Percentiles rank a stretch among this genome's conserved stretches.
These are phyloP conservation scores for Candida railenensis DNA, from an alignment of 805 yeast species.

Conservation along the genomic window DNA sequence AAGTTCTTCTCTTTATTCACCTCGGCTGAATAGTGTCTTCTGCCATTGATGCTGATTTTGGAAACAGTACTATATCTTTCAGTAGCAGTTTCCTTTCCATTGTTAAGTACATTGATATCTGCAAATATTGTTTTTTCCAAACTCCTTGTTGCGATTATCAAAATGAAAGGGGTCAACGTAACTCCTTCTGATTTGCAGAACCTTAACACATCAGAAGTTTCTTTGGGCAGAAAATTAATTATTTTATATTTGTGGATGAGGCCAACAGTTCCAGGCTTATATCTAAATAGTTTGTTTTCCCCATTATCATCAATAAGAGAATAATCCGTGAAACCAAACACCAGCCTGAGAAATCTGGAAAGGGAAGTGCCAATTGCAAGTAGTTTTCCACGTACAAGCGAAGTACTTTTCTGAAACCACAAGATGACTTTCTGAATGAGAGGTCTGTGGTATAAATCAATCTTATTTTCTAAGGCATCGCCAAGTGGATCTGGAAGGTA, in stretches of 20 bases:
- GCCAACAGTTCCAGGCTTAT: background rate
- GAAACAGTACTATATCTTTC: background rate
- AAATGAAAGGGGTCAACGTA: slow-evolving; percentile 22
- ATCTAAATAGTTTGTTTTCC: background rate
- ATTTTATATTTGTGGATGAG: slow-evolving; percentile 5
- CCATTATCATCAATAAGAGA: background rate
- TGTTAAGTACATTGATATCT: background rate
- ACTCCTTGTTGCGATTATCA: slow-evolving; percentile 13
- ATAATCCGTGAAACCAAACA: background rate
- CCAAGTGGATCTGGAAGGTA: background rate
- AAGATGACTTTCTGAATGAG: background rate
- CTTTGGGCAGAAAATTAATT: slow-evolving; percentile 12
- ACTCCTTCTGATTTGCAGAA: slow-evolving; percentile 13
- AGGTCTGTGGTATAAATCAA: slow-evolving; percentile 2
- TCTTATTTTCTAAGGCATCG: slow-evolving; percentile 1
- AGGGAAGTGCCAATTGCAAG: background rate
- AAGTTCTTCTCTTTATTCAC: background rate
- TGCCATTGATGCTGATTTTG: slow-evolving; percentile 12
- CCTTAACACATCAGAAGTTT: slow-evolving; percentile 9
- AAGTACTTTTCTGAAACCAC: background rate
- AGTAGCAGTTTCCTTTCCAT: background rate
- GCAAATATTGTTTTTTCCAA: slow-evolving; percentile 16
- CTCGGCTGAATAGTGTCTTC: slow-evolving; percentile 11
- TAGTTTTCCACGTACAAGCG: background rate
- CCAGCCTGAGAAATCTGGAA: background rate